Conservation (phyloP, 2,329 filamentous ascomycete genomes). For the Colletotrichum neosansevieriae region DNA sequence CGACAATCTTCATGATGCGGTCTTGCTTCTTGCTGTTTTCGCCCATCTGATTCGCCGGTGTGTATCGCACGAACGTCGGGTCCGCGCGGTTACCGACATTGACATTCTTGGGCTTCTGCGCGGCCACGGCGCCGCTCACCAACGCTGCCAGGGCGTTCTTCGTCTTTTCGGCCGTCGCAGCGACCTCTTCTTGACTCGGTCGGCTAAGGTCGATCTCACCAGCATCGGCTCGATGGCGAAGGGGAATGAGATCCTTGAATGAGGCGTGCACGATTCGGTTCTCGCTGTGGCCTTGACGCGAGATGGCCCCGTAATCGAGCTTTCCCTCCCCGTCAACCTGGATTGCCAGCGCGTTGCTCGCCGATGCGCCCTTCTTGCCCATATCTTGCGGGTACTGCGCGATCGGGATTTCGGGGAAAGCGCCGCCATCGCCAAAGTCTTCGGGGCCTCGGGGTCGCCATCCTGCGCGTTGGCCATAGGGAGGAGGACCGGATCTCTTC, state of each 20-base stretch:
- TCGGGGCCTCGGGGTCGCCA: slow-evolving; percentile 92
- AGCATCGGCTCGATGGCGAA: slow-evolving; percentile 91
- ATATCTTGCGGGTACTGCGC: slow-evolving; percentile 97
- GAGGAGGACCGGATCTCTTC: slow-evolving; percentile 84
- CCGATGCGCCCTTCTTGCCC: slow-evolving; percentile 80
- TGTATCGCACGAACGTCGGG: slow-evolving; percentile 94
- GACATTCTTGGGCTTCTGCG: slow-evolving; percentile 96
- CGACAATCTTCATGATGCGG: slow-evolving; percentile 98
- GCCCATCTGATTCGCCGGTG: slow-evolving; percentile 96
- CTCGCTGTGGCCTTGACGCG: slow-evolving; percentile 86
- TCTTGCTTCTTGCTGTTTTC: slow-evolving; percentile 88
- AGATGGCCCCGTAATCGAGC: slow-evolving; percentile 96
- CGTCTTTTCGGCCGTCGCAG: slow-evolving; percentile 87
- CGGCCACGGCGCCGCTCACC: slow-evolving; percentile 86
- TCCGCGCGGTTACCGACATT: slow-evolving; percentile 84
- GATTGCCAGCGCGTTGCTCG: slow-evolving; percentile 89
- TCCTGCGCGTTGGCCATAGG: slow-evolving; percentile 87
- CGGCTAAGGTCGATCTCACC: slow-evolving; percentile 90
- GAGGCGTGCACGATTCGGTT: slow-evolving; percentile 90
- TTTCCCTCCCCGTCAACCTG: slow-evolving; percentile 93
- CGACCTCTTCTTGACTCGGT: slow-evolving; percentile 86
- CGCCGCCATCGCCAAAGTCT: slow-evolving; percentile 96
- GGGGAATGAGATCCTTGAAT: slow-evolving; percentile 95
- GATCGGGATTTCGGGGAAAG: slow-evolving; percentile 92
- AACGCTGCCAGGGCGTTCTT: slow-evolving; percentile 86